Percentiles rank a stretch among this genome's conserved stretches.
These are phyloP conservation scores for Candida rishiriensis DNA, from an alignment of 805 yeast species.

Conservation along the genomic window DNA sequence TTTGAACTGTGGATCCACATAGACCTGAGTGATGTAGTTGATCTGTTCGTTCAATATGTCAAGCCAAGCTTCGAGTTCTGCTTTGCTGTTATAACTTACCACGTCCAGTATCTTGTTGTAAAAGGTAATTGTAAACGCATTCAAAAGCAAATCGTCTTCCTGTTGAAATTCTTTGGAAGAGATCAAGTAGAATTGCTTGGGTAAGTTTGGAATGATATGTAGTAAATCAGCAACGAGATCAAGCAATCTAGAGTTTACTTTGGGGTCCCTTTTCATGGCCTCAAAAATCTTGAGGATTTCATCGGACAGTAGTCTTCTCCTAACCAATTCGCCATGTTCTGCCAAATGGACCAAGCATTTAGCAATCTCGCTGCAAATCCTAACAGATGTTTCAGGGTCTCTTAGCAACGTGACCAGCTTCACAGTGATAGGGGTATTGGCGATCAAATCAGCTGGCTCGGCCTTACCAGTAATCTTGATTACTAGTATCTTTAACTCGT, in stretches of 20 bases:
- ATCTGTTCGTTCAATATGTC: conserved; percentile 17
- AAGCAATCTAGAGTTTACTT: conserved; percentile 26
- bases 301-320: conserved; percentile 25
- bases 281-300: conserved; percentile 20
- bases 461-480: conserved; percentile 24
- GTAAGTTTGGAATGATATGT: conserved; percentile 20
- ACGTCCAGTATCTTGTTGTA: conserved; percentile 25
- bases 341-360: conserved; percentile 19
- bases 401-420: conserved; percentile 21
- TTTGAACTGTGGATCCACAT: conserved; percentile 21
- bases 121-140: conserved; percentile 25
- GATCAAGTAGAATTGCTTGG: conserved; percentile 23
- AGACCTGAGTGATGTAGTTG: conserved; percentile 21
- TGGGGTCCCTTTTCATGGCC: conserved; percentile 21
- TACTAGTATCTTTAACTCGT: conserved; percentile 23
- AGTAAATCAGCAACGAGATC: conserved; percentile 27
- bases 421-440: conserved; percentile 27
- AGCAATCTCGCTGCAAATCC: conserved; percentile 20
- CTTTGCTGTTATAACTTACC: not conserved
- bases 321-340: conserved; percentile 26
- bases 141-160: conserved; percentile 28
- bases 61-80: conserved; percentile 5
- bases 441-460: conserved; percentile 30
- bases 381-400: conserved; percentile 16
- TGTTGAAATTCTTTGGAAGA: conserved; percentile 16